Base-by-base conservation (phyloP, 768 basidiomycete species). In the Lactarius sp. region DNA sequence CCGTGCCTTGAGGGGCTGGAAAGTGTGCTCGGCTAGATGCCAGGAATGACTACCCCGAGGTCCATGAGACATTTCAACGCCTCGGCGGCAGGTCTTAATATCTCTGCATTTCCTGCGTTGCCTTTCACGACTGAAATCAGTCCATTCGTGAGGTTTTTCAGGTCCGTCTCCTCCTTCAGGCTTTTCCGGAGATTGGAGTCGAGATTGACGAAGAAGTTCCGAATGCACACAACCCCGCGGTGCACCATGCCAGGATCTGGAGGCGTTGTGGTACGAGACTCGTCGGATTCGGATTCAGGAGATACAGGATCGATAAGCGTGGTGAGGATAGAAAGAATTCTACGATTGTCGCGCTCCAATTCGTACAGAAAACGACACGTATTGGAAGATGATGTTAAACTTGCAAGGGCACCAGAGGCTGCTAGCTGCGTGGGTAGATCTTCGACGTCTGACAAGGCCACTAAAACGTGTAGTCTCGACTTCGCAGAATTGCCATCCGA, bases 381-480 rank as follows among this genome's bases (percentile, higher is more conserved):
- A 36, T 75, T 75, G 1, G 80, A 77, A 0, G 85, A 82, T 31
- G 80, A 77, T 1, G 88, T 88, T 59, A 99, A 74, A 34, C 86
- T 87, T 5, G 96, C 94, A 46, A 98, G 77, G 3, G 94, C 90
- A 18, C 95, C 96, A 0, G 91, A 86, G 1, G 95, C 92, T n/a
- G 96, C 96, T 16, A 92, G 73, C 39, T 90, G 83, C 3, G 96
- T 99, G 7, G 84, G 83, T 9, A 86, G 56, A 75, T 99, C 97
- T 31, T 94, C 87, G 14, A 92, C 85, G 66, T 94, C 89, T 2
- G 90, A 88, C 51, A 99, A 76, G 5, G 94, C 94, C 46, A 96
- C 73, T 22, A 98, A 74, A 42, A 98, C 77, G 64, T 92, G 89
- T 1, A 98, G 76, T 73, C 87, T 88, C 18, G 88, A 85, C 70